A percentile compares a stretch with the other conserved stretches of the same genome.
phyloP scores from a whole-genome alignment of 306 rosid species.

The Vachellia collinsii region DNA sequence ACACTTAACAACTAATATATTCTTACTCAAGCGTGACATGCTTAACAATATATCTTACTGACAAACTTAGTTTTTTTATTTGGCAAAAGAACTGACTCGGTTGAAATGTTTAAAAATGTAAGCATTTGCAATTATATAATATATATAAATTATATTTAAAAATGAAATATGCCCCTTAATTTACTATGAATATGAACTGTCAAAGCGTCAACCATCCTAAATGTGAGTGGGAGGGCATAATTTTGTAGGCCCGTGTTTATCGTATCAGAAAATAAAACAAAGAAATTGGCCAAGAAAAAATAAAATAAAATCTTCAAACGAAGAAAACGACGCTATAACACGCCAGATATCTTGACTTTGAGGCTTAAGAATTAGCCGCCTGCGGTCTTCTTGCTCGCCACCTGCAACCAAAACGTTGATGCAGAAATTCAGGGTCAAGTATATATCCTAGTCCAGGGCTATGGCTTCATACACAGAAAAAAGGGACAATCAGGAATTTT shows the following conservation, averaged over 20 bases:
- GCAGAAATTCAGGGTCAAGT: neutral
- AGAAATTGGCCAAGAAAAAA: neutral
- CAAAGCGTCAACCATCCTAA: neutral
- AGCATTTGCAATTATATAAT: neutral
- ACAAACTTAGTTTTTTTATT: no score
- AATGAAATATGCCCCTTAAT: neutral
- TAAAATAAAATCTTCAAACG: no score
- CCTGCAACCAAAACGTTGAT: neutral
- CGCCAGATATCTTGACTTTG: neutral
- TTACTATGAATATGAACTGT: neutral
- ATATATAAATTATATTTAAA: no score
- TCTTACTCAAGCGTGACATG: no score
- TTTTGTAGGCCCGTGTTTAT: neutral
- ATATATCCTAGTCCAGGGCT: neutral
- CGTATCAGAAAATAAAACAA: neutral
- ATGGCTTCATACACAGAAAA: neutral
- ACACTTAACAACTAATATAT: no score
- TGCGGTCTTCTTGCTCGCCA: neutral
- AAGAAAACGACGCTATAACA: neutral
- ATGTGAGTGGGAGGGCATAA: neutral
- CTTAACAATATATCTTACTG: no score
- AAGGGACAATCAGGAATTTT: neutral
- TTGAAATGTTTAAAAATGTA: neutral
- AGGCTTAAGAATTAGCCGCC: neutral
- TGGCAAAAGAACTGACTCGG: neutral